Base-by-base conservation (phyloP, 139 green algal genomes). In the Closterium sp. region DNA sequence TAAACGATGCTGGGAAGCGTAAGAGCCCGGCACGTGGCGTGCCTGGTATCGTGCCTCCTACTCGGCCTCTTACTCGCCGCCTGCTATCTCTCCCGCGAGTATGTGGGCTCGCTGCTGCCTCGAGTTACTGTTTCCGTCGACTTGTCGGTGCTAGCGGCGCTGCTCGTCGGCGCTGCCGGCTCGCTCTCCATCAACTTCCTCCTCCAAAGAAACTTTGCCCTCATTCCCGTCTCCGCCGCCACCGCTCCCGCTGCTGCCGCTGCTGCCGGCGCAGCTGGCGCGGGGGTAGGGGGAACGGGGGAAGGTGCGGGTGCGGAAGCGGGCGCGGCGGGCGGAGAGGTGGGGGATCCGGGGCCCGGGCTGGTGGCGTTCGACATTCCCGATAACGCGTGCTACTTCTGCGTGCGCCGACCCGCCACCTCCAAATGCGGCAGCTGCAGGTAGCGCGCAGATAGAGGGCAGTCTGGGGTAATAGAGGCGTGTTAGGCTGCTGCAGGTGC, bases 341-440 rank as follows among this genome's bases (percentile, higher is more conserved):
- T 32, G 30, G 83, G n/a, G 83, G 25, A 32, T 86, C 30, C 30
- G 25, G 83, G 30, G 21, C 30, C 30, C 25, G 83, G 83, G 30
- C 30, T 30, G 31, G 19, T 30, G 84, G 21, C 32, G 32, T 87
- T 92, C 30, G 89, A 92, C 34, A 89, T 92, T 33, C 89, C 89
- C 21, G 89, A 92, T 32, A 90, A 92, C 34, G 89, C 89, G 6
- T 92, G 89, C 83, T 92, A 92, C 33, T 92, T 84, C 86, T 92
- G 89, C 83, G 33, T 92, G 1, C 83, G 89, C 12, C 33, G 87
- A 3, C 43, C 83, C 23, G 89, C 89, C 21, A 92, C 76, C n/a
- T 92, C 89, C 36, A 92, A 92, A 33, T 92, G 89, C 32, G 89
- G 89, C n/a, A 84, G 89, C 35, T 92, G 89, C 89, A 92, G 89